Evolutionary conservation across 1,139 yeast species (phyloP), one percentile per base, ranked within the genome.

Genomic region (Taiozyma sp.): DNA sequence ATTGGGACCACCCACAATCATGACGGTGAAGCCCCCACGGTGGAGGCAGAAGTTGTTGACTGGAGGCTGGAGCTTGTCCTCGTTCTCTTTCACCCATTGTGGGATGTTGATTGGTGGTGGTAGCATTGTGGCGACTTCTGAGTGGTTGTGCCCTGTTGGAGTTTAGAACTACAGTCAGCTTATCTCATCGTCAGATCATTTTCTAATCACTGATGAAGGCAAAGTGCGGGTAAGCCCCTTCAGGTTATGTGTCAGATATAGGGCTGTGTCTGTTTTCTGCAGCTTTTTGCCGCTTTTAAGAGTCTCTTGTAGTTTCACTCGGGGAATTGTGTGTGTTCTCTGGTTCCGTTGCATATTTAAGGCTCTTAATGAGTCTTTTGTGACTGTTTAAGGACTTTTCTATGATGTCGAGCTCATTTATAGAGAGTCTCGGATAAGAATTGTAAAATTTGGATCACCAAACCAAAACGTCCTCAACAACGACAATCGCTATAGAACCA

Each of bases 1-100:
- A 66, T 91, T 91, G 2, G 97, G 97, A 0, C 97, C 98, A 8
- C 97, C 97, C 3, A 91, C 96, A 47, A 81, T 75, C 97, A 91
- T 91, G 44, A 89, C 88, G 1, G 97, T 90, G 63, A 88, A 88
- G 0, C 97, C 97, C 4, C 95, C 96, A 46, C 90, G 76, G 65
- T 91, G 96, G 35, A 90, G 80, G 63, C 97, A 88, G 68, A 70
- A 91, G 66, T 91, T 91, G 69, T 89, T 90, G 29, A 91, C 97
- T 1, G 97, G 97, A 2, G 97, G 97, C 65, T 88, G 83, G 42
- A 91, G 76, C 29, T 88, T 74, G 56, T 86, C 81, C 28, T 75
- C 73, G 67, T 91, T 88, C 62, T 88, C 96, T 48, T 74, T 74
- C 22, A 91, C 77, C 97, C 97, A 90, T 61, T 81, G 79, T 37